Conservation (phyloP, 805 yeast species). For the Saccharomyces jurei region DNA sequence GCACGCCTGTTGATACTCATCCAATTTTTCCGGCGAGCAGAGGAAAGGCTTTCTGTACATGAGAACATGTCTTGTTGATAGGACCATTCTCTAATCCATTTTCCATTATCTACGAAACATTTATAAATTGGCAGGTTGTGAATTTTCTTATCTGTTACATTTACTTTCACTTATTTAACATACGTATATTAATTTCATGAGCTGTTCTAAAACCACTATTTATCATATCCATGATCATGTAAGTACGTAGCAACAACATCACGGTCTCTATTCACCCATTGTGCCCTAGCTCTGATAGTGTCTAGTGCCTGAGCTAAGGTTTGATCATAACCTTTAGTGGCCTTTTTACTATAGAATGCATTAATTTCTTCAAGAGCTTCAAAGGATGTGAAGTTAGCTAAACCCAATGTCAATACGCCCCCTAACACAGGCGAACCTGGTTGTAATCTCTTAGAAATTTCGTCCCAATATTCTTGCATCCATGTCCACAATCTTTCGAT, state of each 20-base stretch:
- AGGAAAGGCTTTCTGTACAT: background rate
- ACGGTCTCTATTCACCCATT: constrained; percentile 52
- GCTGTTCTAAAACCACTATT: background rate
- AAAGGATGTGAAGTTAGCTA: constrained; percentile 51
- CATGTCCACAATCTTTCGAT: constrained; percentile 66
- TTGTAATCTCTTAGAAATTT: constrained; percentile 56
- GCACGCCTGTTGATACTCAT: background rate
- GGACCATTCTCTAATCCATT: background rate
- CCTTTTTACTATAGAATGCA: constrained; percentile 41
- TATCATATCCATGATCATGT: constrained; percentile 27
- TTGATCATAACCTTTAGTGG: constrained; percentile 56
- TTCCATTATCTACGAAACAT: background rate
- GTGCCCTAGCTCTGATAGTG: constrained; percentile 44
- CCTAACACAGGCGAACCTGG: constrained; percentile 75
- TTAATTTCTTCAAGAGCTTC: constrained; percentile 45
- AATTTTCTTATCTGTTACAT: background rate
- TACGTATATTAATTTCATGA: background rate
- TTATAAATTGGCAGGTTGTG: background rate
- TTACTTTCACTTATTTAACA: background rate
- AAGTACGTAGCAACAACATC: constrained; percentile 43
- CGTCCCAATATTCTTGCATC: constrained; percentile 65
- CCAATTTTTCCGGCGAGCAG: background rate
- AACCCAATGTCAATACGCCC: constrained; percentile 53
- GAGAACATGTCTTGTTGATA: background rate
- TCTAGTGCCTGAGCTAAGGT: constrained; percentile 59